Base-by-base conservation (phyloP, 108 stramenopile species). In the Skeletonema potamos region DNA sequence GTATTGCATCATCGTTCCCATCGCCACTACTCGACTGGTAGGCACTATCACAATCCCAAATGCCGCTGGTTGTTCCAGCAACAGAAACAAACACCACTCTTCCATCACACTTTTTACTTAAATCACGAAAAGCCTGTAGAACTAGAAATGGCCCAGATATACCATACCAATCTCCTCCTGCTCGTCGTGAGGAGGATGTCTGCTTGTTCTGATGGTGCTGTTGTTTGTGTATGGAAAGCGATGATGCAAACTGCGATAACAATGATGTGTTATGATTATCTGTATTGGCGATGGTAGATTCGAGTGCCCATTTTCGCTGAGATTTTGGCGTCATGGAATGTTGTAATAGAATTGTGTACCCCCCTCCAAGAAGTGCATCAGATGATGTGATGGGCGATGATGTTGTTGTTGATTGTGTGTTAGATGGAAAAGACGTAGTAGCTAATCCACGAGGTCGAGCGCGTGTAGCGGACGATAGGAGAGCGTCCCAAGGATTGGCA, bases 261-360 rank as follows among this genome's bases (percentile, higher is more conserved):
- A 37, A 22, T 28, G 39, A n/a, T 48, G 43, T 51, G 22, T 6
- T 51, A 9, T 7, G 2, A 51, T 0, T 51, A 22, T 22, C 48
- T 2, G 8, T n/a, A 51, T 51, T 51, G 22, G 37, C 39, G 33
- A 62, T 34, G 3, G 66, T 55, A 17, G 77, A 70, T 13, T 64
- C 37, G 24, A 71, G 28, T 33, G 77, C 77, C 51, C 46, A 64
- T 17, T 51, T 30, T 37, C 77, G 54, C 32, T 71, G 77, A 8
- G 65, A 70, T 66, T 48, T 46, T 2, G 64, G 58, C n/a, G 70
- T 71, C 58, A 71, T 60, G 58, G 77, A 78, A 71, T 78, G 77
- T 55, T 78, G 77, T 13, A 78, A 62, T 24, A 78, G 37, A 27
- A 78, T 78, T 28, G 64, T 71, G 46, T 71, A 78, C 1, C 77